Base-by-base conservation (phyloP, 169 alveolate genomes). In the Theileria equi region DNA sequence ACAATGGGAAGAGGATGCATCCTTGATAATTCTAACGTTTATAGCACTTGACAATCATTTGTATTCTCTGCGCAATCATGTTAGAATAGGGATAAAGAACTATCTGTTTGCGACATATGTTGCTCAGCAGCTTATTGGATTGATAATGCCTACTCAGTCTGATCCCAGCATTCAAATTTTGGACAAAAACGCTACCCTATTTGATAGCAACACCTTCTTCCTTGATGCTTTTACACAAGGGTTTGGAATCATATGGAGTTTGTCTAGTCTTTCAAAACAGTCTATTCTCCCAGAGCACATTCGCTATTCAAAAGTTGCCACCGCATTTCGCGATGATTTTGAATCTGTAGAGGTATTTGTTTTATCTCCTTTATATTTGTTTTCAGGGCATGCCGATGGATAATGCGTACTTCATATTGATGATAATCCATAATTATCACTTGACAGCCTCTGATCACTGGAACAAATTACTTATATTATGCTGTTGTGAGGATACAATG, bases 201-300 rank as follows among this genome's bases (percentile, higher is more conserved):
- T 71, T 36, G 61, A 74, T 41, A 35, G 48, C 3, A 49, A 62
- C 31, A 5, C 26, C 0, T 74, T 48, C 64, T 57, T 49, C 10
- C 29, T 74, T 17, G 78, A 64, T 54, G 54, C 65, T 62, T 74
- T 74, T 43, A 73, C 38, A 2, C 49, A 38, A 26, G 80, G 84
- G 0, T 74, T 74, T 17, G 80, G 62, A n/a, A 38, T 62, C 11
- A 72, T 55, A 26, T 74, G 84, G 84, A 64, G 63, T 31, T 25
- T 60, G 31, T 60, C 70, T 1, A 60, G 34, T 31, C 44, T 60
- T 29, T 43, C 55, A 2, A 60, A 60, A 41, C 70, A 60, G 32
- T 60, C 58, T 25, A 26, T 60, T 11, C 58, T 60, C n/a, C 70
- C 70, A 43, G 70, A 60, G 31, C 58, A 60, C 16, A 60, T 60